Evolutionary conservation across 1,139 yeast genomes (phyloP), one percentile per base, ranked within the genome.

Genomic region (Hansenula anomala): DNA sequence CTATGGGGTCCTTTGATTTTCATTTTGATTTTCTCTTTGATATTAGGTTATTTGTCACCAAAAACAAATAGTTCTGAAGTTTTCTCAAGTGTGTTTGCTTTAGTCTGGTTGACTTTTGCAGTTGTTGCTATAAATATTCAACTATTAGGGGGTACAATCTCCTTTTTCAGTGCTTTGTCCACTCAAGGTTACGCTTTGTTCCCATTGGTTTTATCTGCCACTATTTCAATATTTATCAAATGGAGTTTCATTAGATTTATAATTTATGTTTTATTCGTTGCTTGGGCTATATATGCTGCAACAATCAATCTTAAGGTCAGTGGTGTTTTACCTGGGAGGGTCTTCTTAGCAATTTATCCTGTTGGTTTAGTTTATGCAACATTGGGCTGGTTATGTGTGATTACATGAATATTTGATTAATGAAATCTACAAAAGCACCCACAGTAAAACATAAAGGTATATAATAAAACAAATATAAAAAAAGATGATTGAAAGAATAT

Each of bases 1-100:
- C 63, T 86, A 37, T 87, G 95, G 95, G 96, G 96, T 0, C 96
- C 96, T 3, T 65, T 87, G 43, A 72, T 86, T 23, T 84, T 87
- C 54, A 79, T 87, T 15, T 66, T 87, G 36, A 60, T 70, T 15
- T 80, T 81, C 46, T 68, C 89, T 7, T 75, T 86, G 33, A 66
- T 52, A 50, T 71, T 58, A 43, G 67, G 73, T 27, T 46, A 67
- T 45, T 47, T 66, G 30, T 68, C 74, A 3, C 67, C 71, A 12
- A 55, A 56, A 35, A 52, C 61, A 13, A 64, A 62, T 41, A 46
- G 66, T 17, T 66, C 74, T 2, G 59, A 64, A 34, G 75, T 73
- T 61, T 87, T 65, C 65, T 80, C 76, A 57, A 88, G 89, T 33
- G 76, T 66, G 57, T 87, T 73, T 66, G 71, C 75, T 34, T 68